Base-by-base conservation (phyloP, 2,329 filamentous ascomycete species). In the Massarina eburnea region DNA sequence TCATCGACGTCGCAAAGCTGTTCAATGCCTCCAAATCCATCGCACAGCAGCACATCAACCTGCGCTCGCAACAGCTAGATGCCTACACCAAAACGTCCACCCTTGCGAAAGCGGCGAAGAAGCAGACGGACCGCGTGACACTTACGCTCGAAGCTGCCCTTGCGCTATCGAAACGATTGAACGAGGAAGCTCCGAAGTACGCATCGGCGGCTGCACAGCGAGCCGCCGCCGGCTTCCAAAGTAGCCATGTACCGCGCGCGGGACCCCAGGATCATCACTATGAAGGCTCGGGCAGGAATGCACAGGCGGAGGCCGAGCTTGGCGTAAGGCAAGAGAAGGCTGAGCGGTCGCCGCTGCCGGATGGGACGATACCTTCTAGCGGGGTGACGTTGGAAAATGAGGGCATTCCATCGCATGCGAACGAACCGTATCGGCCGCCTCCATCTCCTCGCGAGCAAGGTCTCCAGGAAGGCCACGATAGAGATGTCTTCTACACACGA, bases 61-160 rank as follows among this genome's bases (percentile, higher is more conserved):
- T 85, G 39, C 81, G 82, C 18, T 74, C 77, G 43, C 76, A 78
- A 43, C 83, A 88, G 64, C 72, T 85, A 57, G 80, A 86, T 62
- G 68, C 82, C 38, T 86, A 81, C 67, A 82, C 73, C 39, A 76
- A 79, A 54, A 87, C 85, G 0, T 88, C 85, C 2, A 81, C 80
- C 22, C 67, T 88, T 38, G 80, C 82, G 21, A 83, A 81, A 62
- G 79, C 80, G 12, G 74, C 85, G 45, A 83, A 83, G 64, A 75
- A 64, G 41, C 82, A 85, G 68, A 80, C 80, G 2, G 81, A 85
- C 51, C 76, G 80, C 44, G 68, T 86, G 39, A 82, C 82, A 1
- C 71, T 84, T 40, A 85, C 82, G 15, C 76, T 78, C 29, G 76
- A 80, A 55, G 83, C 84, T 33, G 83, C 82, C 17, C 76, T 80